Evolutionary conservation across 78 protist species (phyloP), one percentile per base, ranked within the genome.

Genomic region (Pigoraptor vietnamica): DNA sequence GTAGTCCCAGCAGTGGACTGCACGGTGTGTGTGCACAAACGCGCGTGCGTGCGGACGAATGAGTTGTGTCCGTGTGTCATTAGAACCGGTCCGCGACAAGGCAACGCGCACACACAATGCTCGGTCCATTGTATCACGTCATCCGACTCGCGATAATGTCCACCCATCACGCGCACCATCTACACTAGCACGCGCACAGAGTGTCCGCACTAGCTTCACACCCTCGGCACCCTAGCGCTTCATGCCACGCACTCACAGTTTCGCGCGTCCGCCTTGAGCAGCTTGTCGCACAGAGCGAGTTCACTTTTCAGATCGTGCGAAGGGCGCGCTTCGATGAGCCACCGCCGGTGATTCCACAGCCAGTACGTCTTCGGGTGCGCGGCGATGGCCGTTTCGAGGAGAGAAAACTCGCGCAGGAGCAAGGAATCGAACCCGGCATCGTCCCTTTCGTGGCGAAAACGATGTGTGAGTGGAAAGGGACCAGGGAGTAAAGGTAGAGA

Each of bases 1-100:
- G 38, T 97, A 97, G 48, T 95, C 90, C 97, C 97, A 95, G 92
- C 97, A 97, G 92, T 95, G 97, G 67, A 95, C 97, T 95, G 36
- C 33, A 56, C 79, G 10, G 0, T 24, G 91, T 6, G 92, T 33
- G 81, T 33, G 67, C 25, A 24, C 23, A 32, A 0, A 19, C 37
- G 55, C 6, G 37, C 14, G 83, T 86, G 33, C 38, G 48, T 0
- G 25, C 40, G 37, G 32, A 86, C 34, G 1, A 24, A 88, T 6
- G 24, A 2, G 88, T 19, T 87, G 19, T 9, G 38, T 21, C 6
- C 88, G 37, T 48, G n/a, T 1, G 25, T 14, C 67, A 35, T 19
- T 0, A 91, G 88, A 19, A 14, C 19, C 14, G 0, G 23, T 0
- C 0, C 82, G 0, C 25, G 9, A 37, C 10, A 10, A 1, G 39